A percentile compares a stretch with the other conserved stretches of the same genome.
These are phyloP conservation scores for Trypanosomatidae sp. DNA, from an alignment of 208 protist genomes.

Conservation along the genomic window DNA sequence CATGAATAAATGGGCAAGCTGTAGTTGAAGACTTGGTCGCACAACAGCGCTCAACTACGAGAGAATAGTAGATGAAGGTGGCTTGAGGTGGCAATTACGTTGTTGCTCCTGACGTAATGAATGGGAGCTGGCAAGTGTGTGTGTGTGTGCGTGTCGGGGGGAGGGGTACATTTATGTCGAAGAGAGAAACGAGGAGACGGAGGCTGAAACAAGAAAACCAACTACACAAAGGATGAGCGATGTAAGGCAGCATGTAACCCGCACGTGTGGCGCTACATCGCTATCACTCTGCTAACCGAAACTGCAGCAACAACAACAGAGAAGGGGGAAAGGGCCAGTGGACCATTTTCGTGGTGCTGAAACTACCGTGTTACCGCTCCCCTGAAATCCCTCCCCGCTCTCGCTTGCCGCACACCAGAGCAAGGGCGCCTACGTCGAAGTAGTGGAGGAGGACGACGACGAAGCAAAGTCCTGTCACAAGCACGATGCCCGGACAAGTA, in stretches of 20 bases:
- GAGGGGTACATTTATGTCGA: not conserved
- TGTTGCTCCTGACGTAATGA: not conserved
- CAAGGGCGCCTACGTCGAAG: no score
- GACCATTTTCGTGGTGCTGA: not conserved
- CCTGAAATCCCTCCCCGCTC: not conserved
- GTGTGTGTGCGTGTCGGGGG: conserved; percentile 2
- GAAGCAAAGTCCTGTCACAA: not conserved
- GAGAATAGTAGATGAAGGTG: not conserved
- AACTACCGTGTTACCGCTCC: not conserved
- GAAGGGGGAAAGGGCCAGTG: not conserved
- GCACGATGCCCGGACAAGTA: not conserved
- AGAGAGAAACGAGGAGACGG: not conserved
- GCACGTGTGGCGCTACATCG: not conserved
- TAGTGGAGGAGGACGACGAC: not conserved
- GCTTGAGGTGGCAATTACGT: not conserved
- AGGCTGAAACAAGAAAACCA: not conserved
- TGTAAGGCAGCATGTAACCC: no score
- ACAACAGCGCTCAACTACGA: not conserved
- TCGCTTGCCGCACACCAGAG: not conserved
- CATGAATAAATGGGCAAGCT: not conserved
- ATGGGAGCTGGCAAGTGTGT: conserved; percentile 1
- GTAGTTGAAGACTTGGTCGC: not conserved
- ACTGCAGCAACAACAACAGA: not conserved
- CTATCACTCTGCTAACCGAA: not conserved
- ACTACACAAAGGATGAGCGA: not conserved